These are phyloP conservation scores for Kluyveromyces nonfermentans DNA, from an alignment of 805 yeast genomes.

Conservation along the genomic window DNA sequence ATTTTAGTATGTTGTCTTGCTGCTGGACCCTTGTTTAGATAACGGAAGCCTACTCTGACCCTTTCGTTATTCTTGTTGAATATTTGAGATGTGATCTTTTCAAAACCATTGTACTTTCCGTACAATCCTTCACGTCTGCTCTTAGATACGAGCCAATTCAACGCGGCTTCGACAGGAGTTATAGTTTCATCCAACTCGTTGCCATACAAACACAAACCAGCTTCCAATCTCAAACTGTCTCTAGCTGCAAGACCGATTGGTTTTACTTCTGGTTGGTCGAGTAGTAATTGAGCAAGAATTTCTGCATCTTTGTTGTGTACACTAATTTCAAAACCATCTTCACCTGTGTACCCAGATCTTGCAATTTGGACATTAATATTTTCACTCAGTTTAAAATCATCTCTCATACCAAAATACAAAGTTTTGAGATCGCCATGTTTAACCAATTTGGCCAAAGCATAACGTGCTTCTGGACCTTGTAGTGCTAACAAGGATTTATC, in stretches of 20 bases:
- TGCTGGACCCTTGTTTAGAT: conserved; percentile 72
- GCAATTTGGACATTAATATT: conserved; percentile 59
- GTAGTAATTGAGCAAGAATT: conserved; percentile 51
- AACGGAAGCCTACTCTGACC: conserved; percentile 62
- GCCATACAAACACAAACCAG: conserved; percentile 97
- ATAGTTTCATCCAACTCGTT: conserved; percentile 72
- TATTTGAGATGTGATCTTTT: conserved; percentile 59
- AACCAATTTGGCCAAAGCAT: conserved; percentile 55
- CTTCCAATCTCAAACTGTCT: conserved; percentile 90
- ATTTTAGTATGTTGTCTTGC: conserved; percentile 76
- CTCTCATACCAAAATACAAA: conserved; percentile 64
- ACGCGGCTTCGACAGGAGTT: conserved; percentile 83
- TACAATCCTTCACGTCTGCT: conserved; percentile 43
- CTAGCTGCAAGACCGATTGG: conserved; percentile 98
- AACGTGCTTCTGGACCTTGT: conserved; percentile 86
- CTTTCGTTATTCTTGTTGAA: conserved; percentile 48
- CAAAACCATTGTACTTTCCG: conserved; percentile 63
- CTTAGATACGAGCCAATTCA: conserved; percentile 86
- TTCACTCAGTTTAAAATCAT: conserved; percentile 30
- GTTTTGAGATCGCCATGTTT: conserved; percentile 42
- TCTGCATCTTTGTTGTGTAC: conserved; percentile 52
- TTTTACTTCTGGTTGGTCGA: conserved; percentile 46
- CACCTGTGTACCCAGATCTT: conserved; percentile 97
- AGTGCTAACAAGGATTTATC: conserved; percentile 71
- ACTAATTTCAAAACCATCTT: conserved; percentile 93